Evolutionary conservation across 2,329 filamentous ascomycete genomes (phyloP).

Genomic region (Epichloe typhina): DNA sequence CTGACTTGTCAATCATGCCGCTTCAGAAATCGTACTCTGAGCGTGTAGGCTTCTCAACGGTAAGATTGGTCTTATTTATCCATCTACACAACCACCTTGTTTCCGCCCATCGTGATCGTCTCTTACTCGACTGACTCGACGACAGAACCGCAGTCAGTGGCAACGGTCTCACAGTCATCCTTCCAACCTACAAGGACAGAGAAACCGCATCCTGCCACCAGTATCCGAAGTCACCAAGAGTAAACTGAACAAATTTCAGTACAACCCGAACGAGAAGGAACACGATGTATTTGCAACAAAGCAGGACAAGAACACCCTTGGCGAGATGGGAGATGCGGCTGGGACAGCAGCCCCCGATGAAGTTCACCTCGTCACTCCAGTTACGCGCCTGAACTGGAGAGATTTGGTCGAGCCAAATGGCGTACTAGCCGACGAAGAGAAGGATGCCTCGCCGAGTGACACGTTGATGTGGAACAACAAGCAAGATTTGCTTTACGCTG

Average conservation of each 20-base stretch:
- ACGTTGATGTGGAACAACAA: conserved; percentile 47
- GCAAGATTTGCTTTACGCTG: conserved; percentile 25
- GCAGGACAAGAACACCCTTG: not conserved
- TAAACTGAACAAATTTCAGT: conserved; percentile 46
- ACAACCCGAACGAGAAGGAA: conserved; percentile 15
- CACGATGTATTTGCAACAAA: conserved; percentile 7
- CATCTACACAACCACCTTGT: not conserved
- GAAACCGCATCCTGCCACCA: conserved; percentile 27
- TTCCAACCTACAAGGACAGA: conserved; percentile 21
- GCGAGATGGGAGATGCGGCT: conserved; percentile 11
- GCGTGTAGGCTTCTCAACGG: conserved; percentile 19
- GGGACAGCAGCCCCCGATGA: not conserved
- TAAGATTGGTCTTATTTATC: conserved; percentile 9
- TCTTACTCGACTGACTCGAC: not conserved
- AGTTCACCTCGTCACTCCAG: conserved; percentile 27
- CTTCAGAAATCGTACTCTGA: conserved; percentile 30
- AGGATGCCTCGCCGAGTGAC: conserved; percentile 44
- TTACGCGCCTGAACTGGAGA: conserved; percentile 40
- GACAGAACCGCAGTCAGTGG: conserved; percentile 33
- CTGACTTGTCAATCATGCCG: conserved; percentile 17
- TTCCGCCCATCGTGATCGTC: no score
- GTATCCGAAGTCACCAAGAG: conserved; percentile 46
- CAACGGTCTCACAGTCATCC: conserved; percentile 41
- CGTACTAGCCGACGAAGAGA: conserved; percentile 29
- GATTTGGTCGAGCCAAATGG: conserved; percentile 38